Evolutionary conservation across 1,284 basidiomycete genomes (phyloP).

Genomic region (Exobasidium rhododendri): DNA sequence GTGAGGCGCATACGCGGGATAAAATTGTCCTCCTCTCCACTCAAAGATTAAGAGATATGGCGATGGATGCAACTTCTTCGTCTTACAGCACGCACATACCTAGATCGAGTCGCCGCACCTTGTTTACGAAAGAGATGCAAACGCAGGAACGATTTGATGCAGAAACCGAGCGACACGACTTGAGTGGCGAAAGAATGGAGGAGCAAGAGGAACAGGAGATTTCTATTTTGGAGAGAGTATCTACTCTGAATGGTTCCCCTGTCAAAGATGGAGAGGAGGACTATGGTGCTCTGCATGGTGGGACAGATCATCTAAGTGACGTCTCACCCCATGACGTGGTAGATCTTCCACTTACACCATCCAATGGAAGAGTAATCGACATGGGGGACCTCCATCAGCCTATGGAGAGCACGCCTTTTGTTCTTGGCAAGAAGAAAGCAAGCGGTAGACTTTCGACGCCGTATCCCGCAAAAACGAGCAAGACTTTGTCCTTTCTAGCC

Average conservation of each 20-base stretch:
- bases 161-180: neutral
- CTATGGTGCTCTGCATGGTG: too few species aligned
- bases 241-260: too few species aligned
- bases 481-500: neutral
- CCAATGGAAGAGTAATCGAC: neutral
- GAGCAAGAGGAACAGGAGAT: neutral
- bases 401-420: neutral
- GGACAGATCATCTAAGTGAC: too few species aligned
- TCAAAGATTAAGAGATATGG: neutral
- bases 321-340: too few species aligned
- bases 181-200: neutral
- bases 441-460: neutral
- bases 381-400: neutral
- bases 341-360: neutral
- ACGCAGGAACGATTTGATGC: neutral
- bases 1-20: conserved; percentile 4
- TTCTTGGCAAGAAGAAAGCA: neutral
- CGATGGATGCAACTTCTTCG: neutral
- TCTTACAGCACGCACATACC: neutral
- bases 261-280: too few species aligned
- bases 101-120: neutral
- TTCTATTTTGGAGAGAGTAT: neutral
- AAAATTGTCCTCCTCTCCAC: neutral
- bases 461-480: neutral
- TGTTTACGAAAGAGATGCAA: neutral